Evolutionary conservation across 306 rosid species (phyloP), one percentile per base, ranked within the genome.

Genomic region (Rubus parviflorus): DNA sequence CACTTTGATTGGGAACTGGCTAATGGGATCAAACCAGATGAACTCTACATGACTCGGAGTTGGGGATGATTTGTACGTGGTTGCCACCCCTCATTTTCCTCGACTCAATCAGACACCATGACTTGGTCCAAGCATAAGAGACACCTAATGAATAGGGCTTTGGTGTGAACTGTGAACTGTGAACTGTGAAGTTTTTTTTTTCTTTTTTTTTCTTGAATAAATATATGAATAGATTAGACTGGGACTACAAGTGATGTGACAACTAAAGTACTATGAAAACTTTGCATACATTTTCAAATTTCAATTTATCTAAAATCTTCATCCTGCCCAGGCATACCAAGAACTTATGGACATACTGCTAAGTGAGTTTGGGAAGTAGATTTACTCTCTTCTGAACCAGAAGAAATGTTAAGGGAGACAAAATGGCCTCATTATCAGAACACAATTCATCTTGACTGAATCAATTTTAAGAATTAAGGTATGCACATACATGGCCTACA

Each of bases 401-500:
- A n/a, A 56, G 2, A 40, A 9, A 41, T 48, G 20, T 3, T 0
- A 2, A 8, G 40, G 12, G 22, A 62, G 13, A 56, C 7, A 22
- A 17, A 11, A 46, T 17, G 7, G 51, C 35, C 16, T 25, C 35
- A 43, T 20, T 76, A 65, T 45, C 23, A 58, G 52, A 75, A 46
- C 38, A 40, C 11, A 9, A 8, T 52, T 66, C 42, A 6, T 66
- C 11, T 72, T 48, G 68, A 62, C 82, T 61, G 74, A 72, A 37
- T 53, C 47, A 72, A 52, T 65, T 82, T 81, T 65, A 85, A 83
- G 80, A 83, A 82, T 85, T 83, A 84, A 83, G 82, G 87, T 84
- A 85, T 83, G 83, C 82, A 85, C 86, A 84, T 81, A 80, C 82
- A 93, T 75, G 82, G 81, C 83, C 92, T 82, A 82, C 76, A 83